Base-by-base conservation (phyloP, 805 yeast species). In the Ogataea methanolica region DNA sequence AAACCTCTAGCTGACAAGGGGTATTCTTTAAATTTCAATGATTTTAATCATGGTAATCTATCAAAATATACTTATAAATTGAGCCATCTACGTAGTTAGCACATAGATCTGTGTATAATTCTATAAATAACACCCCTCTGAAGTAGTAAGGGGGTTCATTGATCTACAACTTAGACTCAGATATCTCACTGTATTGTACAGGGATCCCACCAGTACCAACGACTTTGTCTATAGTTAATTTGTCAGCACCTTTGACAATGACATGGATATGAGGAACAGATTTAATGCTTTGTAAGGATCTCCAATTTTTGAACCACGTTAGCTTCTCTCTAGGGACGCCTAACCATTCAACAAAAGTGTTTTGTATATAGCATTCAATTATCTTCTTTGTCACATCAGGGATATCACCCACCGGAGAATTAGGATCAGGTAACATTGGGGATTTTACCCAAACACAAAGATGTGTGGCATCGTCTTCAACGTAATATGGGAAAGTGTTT, bases 301-400 rank as follows among this genome's bases (percentile, higher is more conserved):
- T 76, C 78, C 85, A 85, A 60, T 85, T 85, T 53, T 85, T 74
- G 63, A 85, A 85, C 92, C 92, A 85, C 2, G 72, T 59, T 41
- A 76, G 55, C 36, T 76, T 65, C 3, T 72, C 67, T 31, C 68
- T 57, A 7, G 63, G 57, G 15, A 71, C 60, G 8, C 72, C 74
- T 37, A 79, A 64, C 29, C 67, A 66, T 31, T 70, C 62, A 15
- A 72, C 65, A 48, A 85, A 76, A 4, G 83, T 81, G 44, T 65
- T 63, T 3, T 68, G 59, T 11, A 85, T 67, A 46, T 76, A 76
- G 19, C 49, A 53, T 42, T 76, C 74, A 9, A 82, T 77, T 2
- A 65, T 49, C 0, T 48, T 51, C 48, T 77, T 73, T 17, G 76
- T 70, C 8, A 57, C 55, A 0, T 62, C 58, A 2, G 78, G 69